A percentile compares a stretch with the other conserved stretches of the same genome.
phyloP scores from a whole-genome alignment of 805 yeast genomes.

The Cyberlindnera petersonii region DNA sequence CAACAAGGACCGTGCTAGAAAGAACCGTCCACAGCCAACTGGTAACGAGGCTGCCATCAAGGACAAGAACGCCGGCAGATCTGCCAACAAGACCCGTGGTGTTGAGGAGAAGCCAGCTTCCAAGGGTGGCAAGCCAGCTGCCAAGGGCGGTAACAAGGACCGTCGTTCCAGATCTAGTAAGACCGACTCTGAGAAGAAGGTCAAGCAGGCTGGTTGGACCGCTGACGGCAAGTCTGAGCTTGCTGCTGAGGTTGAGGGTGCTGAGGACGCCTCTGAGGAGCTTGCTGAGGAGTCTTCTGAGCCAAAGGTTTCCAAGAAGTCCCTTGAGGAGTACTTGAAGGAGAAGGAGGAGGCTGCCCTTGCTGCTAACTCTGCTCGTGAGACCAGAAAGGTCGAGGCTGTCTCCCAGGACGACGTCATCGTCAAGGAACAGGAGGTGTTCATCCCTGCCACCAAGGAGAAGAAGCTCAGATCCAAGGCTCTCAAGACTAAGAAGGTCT shows the following conservation, averaged over 20 bases:
- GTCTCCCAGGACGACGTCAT: slow-evolving; percentile 51
- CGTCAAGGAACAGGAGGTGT: slow-evolving; percentile 60
- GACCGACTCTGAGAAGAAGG: slow-evolving; percentile 80
- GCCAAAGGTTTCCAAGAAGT: slow-evolving; percentile 54
- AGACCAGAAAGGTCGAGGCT: slow-evolving; percentile 36
- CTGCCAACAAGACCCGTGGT: slow-evolving; percentile 45
- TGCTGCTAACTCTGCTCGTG: slow-evolving; percentile 43
- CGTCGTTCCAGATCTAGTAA: slow-evolving; percentile 84
- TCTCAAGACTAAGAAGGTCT: slow-evolving; percentile 73
- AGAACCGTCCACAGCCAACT: slow-evolving; percentile 61
- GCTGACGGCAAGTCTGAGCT: slow-evolving; percentile 67
- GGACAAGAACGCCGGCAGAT: slow-evolving; percentile 67
- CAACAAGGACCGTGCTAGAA: slow-evolving; percentile 74
- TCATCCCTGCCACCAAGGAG: slow-evolving; percentile 53
- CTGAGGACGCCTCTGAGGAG: slow-evolving; percentile 45
- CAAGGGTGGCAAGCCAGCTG: slow-evolving; percentile 42
- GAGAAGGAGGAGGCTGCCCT: slow-evolving; percentile 58
- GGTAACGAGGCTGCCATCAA: slow-evolving; percentile 89
- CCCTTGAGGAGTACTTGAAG: slow-evolving; percentile 84
- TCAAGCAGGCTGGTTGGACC: slow-evolving; percentile 81
- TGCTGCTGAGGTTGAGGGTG: slow-evolving; percentile 61
- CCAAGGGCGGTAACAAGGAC: slow-evolving; percentile 57
- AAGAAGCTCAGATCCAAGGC: slow-evolving; percentile 72
- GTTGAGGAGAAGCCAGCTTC: slow-evolving; percentile 37
- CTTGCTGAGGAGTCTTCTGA: slow-evolving; percentile 37